Evolutionary conservation across 257 asterid genomes (phyloP), one percentile per base, ranked within the genome.

Genomic region (Paraleonurus japonicus): DNA sequence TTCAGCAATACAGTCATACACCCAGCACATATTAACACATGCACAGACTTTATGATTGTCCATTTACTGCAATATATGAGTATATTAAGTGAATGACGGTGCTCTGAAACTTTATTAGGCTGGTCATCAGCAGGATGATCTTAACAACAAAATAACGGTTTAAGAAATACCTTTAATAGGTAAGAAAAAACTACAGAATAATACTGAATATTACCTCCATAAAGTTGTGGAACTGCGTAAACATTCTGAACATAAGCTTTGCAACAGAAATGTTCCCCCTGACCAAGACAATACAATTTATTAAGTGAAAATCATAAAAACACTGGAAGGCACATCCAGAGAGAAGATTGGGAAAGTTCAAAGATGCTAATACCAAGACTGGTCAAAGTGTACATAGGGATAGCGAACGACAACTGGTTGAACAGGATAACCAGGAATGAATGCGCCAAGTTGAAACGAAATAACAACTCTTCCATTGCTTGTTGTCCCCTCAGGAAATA

Each of bases 401-500:
- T 92, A 95, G 43, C 88, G 96, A 45, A 95, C 91, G 65, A 85
- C 47, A 48, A 95, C 95, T 70, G 99, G 99, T 80, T 95, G 99
- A 61, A 95, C 88, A 37, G 97, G 92, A 79, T 81, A 92, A 48
- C 95, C 97, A 24, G 99, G 97, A 74, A 95, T 88, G 84, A 95
- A 95, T 19, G 98, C 99, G 71, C 99, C 99, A 32, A 89, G 95
- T 82, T 95, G 97, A 81, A 95, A 95, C 35, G 99, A 92, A 75
- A 95, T 80, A 71, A 92, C 76, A 64, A 71, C 86, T 86, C 96
- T 95, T 84, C 98, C 99, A 59, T 88, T 95, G 86, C 89, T 92
- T n/a, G 99, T 95, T 16, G 98, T 95, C 82, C 99, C 99, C 87
- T 95, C 99, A 0, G 98, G 99, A 92, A 95, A 95, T 88, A 95